A percentile compares a stretch with the other conserved stretches of the same genome.
phyloP scores from a whole-genome alignment of 192 early-diverging fungal genomes.

The Podila minutissima region DNA sequence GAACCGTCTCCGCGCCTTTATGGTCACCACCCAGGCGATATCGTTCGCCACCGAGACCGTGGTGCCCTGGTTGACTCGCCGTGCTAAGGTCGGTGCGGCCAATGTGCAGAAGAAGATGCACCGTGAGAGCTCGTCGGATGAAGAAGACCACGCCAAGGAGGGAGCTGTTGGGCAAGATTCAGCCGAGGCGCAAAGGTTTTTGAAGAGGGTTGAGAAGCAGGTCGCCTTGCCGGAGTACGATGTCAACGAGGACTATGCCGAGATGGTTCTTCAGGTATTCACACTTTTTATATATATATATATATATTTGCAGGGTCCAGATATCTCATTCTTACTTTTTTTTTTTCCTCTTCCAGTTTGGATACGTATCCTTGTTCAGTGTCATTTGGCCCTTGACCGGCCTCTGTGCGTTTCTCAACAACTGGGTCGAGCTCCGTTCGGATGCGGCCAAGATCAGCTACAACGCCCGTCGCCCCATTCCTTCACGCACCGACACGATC shows the following conservation, averaged over 20 bases:
- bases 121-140: constrained; percentile 4
- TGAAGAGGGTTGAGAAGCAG: constrained; percentile 67
- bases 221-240: constrained; percentile 78
- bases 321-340: neutral
- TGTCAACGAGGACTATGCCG: constrained; percentile 89
- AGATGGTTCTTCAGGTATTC: constrained; percentile 91
- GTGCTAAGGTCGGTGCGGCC: constrained; percentile 39
- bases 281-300: no score
- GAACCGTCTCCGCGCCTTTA: constrained; percentile 76
- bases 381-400: constrained; percentile 88
- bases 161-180: constrained; percentile 45
- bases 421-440: constrained; percentile 89
- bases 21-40: constrained; percentile 86
- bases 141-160: constrained; percentile 17
- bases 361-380: constrained; percentile 87
- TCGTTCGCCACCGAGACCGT: constrained; percentile 78
- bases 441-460: constrained; percentile 93
- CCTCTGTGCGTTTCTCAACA: constrained; percentile 85
- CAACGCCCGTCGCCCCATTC: constrained; percentile 76
- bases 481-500: constrained; percentile 76
- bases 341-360: constrained; percentile 66
- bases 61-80: constrained; percentile 73
- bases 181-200: constrained; percentile 51
- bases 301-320: no score
- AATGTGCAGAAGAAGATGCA: constrained; percentile 49